Conservation (phyloP, 169 alveolate species). For the Eimeria zaria region DNA sequence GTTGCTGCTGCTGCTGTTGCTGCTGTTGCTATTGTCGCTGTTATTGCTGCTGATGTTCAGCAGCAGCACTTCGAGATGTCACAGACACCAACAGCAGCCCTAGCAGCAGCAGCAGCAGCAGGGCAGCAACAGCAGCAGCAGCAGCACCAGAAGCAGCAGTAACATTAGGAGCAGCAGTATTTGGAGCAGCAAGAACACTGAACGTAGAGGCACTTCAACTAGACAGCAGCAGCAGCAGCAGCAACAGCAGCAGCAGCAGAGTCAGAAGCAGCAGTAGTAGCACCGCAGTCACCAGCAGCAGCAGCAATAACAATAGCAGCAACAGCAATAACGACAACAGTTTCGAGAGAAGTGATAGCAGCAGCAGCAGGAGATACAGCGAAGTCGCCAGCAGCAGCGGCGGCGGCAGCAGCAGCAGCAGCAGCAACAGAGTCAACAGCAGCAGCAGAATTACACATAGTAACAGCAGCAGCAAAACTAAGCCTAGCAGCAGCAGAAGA, state of each 20-base stretch:
- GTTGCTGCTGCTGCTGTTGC: too few relatives aligned
- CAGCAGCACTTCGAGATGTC: too few relatives aligned
- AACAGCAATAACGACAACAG: conserved; percentile 9
- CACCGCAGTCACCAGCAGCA: too few relatives aligned
- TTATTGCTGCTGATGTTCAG: too few relatives aligned
- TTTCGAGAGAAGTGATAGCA: too few relatives aligned
- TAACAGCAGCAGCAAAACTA: too few relatives aligned
- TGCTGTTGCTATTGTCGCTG: too few relatives aligned
- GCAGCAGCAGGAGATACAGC: neutral
- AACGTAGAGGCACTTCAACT: neutral
- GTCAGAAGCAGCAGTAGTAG: too few relatives aligned
- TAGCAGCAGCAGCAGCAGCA: too few relatives aligned
- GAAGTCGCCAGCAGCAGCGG: neutral
- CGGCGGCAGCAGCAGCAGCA: conserved; percentile 31
- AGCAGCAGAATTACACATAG: neutral
- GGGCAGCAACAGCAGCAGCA: neutral
- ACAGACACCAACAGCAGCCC: too few relatives aligned
- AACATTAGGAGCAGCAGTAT: neutral
- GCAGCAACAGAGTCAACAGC: conserved; percentile 8
- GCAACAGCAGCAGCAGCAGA: conserved; percentile 23
- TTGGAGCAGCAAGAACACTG: neutral
- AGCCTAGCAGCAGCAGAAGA: too few relatives aligned
- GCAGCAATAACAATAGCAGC: neutral
- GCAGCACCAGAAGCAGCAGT: neutral
- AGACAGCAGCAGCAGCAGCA: conserved; percentile 15